These are phyloP conservation scores for Trichoderma oligosporum DNA, from an alignment of 2,329 filamentous ascomycete genomes.

Conservation along the genomic window DNA sequence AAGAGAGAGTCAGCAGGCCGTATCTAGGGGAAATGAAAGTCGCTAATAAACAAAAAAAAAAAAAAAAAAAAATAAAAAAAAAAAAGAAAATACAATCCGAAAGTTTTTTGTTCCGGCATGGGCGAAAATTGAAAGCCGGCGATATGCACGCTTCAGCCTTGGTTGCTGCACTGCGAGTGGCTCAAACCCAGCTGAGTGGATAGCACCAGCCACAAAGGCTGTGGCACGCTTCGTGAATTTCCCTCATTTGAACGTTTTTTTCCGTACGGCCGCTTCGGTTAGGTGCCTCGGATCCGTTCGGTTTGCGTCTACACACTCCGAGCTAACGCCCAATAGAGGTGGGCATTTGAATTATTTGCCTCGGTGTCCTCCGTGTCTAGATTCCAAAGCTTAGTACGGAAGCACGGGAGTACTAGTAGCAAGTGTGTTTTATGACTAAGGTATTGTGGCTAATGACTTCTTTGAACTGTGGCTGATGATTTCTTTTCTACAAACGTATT, in stretches of 20 bases:
- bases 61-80: background rate
- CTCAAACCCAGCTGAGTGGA: slow-evolving; percentile 12
- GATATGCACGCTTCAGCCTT: slow-evolving; percentile 19
- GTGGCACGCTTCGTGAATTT: slow-evolving; percentile 22
- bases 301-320: slow-evolving; percentile 23
- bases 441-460: slow-evolving; percentile 8
- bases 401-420: too few relatives aligned
- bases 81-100: background rate
- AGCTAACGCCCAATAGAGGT: slow-evolving; percentile 20
- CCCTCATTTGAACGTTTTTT: slow-evolving; percentile 17
- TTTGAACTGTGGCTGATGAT: slow-evolving; percentile 1
- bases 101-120: slow-evolving; percentile 21
- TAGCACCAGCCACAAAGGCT: slow-evolving; percentile 22
- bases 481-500: too few relatives aligned
- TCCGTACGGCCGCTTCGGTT: slow-evolving; percentile 22
- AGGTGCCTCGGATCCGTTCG: slow-evolving; percentile 32
- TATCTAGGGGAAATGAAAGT: slow-evolving; percentile 20
- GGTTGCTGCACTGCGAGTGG: slow-evolving; percentile 18
- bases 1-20: slow-evolving; percentile 19
- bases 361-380: background rate
- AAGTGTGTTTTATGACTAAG: background rate
- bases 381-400: too few relatives aligned
- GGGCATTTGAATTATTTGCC: background rate
- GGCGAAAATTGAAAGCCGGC: slow-evolving; percentile 22
- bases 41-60: slow-evolving; percentile 13